phyloP scores from a whole-genome alignment of 257 asterid species.

The Buddleja alternifolia region DNA sequence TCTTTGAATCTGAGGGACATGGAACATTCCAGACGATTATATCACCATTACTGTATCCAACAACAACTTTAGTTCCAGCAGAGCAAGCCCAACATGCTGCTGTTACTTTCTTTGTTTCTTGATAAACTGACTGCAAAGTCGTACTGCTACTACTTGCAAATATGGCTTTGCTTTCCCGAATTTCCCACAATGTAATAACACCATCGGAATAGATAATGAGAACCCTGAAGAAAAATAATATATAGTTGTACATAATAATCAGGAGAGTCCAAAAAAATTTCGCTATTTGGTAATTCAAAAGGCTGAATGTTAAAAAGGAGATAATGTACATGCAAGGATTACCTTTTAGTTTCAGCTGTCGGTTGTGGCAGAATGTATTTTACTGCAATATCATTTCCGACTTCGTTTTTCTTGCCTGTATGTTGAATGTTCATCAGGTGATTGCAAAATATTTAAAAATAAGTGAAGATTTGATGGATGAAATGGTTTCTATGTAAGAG shows the following conservation, averaged over 20 bases:
- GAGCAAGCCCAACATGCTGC: constrained; percentile 93
- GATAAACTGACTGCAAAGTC: constrained; percentile 49
- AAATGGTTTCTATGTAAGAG: neutral
- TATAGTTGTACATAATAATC: neutral
- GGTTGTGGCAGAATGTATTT: constrained; percentile 77
- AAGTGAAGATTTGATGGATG: neutral
- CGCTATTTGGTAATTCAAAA: neutral
- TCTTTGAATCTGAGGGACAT: constrained; percentile 40
- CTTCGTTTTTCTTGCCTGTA: constrained; percentile 61
- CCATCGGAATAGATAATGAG: constrained; percentile 74
- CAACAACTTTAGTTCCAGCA: constrained; percentile 72
- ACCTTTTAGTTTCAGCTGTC: constrained; percentile 82
- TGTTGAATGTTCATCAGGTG: constrained; percentile 22
- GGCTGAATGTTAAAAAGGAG: neutral
- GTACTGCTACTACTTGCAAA: constrained; percentile 50
- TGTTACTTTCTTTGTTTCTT: constrained; percentile 77
- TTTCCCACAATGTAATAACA: constrained; percentile 67
- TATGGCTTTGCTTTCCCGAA: constrained; percentile 69
- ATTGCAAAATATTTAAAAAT: neutral
- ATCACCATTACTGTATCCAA: constrained; percentile 92
- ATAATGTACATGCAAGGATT: constrained; percentile 22
- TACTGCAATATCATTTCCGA: constrained; percentile 50
- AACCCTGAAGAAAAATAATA: constrained; percentile 53
- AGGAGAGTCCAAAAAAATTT: neutral
- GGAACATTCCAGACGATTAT: constrained; percentile 78